A percentile compares a stretch with the other conserved stretches of the same genome.
Evolutionary conservation across 2,329 filamentous ascomycete species (phyloP).

Genomic region (Diaporthe sp.): DNA sequence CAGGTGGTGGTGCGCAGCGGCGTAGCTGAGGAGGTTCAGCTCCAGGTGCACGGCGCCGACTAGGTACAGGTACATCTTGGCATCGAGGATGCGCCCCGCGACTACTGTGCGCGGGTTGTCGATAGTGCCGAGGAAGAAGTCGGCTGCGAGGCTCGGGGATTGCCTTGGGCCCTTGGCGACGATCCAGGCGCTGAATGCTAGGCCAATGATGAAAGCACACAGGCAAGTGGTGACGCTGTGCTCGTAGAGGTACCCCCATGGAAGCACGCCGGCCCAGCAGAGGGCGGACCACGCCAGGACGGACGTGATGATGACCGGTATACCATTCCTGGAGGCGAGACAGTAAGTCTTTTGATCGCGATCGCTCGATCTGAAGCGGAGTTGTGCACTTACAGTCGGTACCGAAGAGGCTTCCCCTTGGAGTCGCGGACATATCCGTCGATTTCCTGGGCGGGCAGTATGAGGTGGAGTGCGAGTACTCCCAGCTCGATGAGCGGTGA

Average conservation of each 20-base stretch:
- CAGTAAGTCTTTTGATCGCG: background rate
- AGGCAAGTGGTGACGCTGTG: conserved; percentile 1
- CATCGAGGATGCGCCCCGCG: conserved; percentile 23
- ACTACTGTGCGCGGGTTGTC: conserved; percentile 27
- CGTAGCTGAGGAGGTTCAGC: conserved; percentile 35
- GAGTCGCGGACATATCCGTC: conserved; percentile 35
- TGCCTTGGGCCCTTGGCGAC: background rate
- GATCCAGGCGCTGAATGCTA: conserved; percentile 21
- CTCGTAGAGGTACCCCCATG: conserved; percentile 30
- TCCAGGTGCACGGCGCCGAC: conserved; percentile 36
- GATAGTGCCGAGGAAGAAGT: conserved; percentile 31
- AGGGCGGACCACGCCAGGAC: conserved; percentile 30
- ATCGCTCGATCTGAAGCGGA: background rate
- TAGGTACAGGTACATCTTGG: conserved; percentile 36
- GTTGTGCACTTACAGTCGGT: conserved; percentile 28
- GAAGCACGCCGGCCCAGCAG: conserved; percentile 21
- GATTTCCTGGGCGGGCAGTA: conserved; percentile 21
- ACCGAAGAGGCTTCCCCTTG: conserved; percentile 34
- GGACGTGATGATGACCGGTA: conserved; percentile 9
- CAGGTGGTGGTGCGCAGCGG: conserved; percentile 22
- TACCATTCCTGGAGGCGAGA: conserved; percentile 18
- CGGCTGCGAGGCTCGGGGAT: background rate
- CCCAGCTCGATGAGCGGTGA: conserved; percentile 33
- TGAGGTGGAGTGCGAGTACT: conserved; percentile 33
- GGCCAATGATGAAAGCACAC: conserved; percentile 13